Percentiles rank a stretch among this genome's conserved stretches.
Evolutionary conservation across 176 grass and related monocot species (phyloP).

Genomic region (Pharus latifolius): DNA sequence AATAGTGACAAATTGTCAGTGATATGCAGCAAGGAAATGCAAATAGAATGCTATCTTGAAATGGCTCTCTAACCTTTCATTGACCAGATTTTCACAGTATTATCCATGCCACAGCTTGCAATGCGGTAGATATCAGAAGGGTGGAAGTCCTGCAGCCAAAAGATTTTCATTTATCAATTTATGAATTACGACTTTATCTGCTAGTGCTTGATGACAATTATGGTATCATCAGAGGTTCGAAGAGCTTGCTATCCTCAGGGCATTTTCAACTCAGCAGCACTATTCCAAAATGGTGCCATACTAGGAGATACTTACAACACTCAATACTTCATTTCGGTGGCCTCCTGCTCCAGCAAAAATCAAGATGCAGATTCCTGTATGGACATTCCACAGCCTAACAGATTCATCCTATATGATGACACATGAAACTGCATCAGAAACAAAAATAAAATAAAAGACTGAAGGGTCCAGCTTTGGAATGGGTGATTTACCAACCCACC

Average conservation of each 20-base stretch:
- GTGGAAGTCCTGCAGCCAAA: constrained; percentile 73
- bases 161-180: background rate
- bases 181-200: background rate
- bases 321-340: constrained; percentile 90
- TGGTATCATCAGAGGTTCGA: background rate
- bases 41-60: background rate
- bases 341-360: constrained; percentile 87
- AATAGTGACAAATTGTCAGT: constrained; percentile 11
- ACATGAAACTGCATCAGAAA: constrained; percentile 19
- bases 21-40: background rate
- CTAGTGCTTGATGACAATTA: background rate
- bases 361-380: constrained; percentile 93
- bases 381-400: constrained; percentile 94
- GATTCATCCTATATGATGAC: constrained; percentile 68
- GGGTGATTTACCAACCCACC: constrained; percentile 42
- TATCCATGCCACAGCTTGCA: constrained; percentile 98
- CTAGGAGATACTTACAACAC: constrained; percentile 71
- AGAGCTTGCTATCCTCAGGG: background rate
- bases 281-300: background rate
- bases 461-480: background rate
- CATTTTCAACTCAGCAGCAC: background rate
- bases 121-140: constrained; percentile 83
- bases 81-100: constrained; percentile 96
- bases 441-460: background rate
- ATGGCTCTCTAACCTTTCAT: constrained; percentile 66